A percentile compares a stretch with the other conserved stretches of the same genome.
Conservation (phyloP, 345 rosid genomes). For the Trapa bicornis region DNA sequence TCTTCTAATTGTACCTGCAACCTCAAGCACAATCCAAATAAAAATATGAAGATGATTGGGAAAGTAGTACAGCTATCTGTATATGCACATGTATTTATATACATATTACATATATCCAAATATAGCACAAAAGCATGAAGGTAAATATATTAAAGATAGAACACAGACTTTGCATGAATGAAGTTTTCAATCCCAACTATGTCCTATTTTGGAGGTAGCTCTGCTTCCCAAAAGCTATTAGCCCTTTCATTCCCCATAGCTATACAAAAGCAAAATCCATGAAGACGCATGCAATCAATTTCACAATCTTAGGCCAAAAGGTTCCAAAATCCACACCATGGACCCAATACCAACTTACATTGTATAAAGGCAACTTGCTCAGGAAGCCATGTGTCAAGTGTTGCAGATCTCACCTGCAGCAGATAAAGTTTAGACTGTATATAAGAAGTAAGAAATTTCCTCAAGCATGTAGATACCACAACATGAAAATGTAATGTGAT, state of each 20-base stretch:
- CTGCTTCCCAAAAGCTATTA: constrained; percentile 95
- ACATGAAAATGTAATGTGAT: not conserved
- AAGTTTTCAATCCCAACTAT: constrained; percentile 94
- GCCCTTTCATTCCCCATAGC: constrained; percentile 97
- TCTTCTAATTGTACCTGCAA: constrained; percentile 75
- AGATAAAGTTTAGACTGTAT: not conserved
- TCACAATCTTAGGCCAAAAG: constrained; percentile 6
- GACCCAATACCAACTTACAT: constrained; percentile 28
- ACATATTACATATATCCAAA: not conserved
- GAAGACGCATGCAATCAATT: constrained; percentile 7
- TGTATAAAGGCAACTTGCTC: constrained; percentile 86
- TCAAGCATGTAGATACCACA: not conserved
- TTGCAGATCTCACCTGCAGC: constrained; percentile 2
- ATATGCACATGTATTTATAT: not conserved
- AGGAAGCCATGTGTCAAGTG: constrained; percentile 86
- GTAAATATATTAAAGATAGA: not conserved
- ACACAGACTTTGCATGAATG: constrained; percentile 79
- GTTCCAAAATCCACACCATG: not conserved
- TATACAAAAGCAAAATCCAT: constrained; percentile 19
- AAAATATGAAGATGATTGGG: not conserved
- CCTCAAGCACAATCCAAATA: constrained; percentile 7
- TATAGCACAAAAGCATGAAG: not conserved
- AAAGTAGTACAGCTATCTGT: not conserved
- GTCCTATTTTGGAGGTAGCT: constrained; percentile 76
- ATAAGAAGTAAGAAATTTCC: not conserved